Base-by-base conservation (phyloP, 2,329 filamentous ascomycete species). In the Colletotrichum sp. region DNA sequence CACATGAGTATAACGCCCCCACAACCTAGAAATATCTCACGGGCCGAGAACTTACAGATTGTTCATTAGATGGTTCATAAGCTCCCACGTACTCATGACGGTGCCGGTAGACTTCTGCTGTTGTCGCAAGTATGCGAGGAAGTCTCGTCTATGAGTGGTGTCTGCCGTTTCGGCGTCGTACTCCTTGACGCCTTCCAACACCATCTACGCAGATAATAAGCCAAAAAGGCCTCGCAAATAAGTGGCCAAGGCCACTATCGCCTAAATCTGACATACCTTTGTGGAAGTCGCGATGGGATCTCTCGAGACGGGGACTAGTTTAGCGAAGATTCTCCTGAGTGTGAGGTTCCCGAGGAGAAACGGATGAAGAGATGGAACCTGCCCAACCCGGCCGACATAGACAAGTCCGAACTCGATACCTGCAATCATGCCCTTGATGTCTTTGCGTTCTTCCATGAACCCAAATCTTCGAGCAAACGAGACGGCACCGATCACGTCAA, bases 1-100 rank as follows among this genome's bases (percentile, higher is more conserved):
- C 18, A 2, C 6, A 5, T 26, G 3, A 59, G 24, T 7, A 12
- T 1, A 48, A 48, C 9, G 9, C 24, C 13, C 6, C 16, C 16
- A 12, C 24, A 0, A 18, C 22, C 8, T 1, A 6, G 6, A 16
- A 26, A 4, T 9, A n/a, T 16, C 4, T 59, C 13, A 0, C 1
- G 24, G 0, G 55, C 18, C 24, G 3, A 24, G 16, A 24, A 59
- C 55, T 24, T 59, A 26, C 26, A 28, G 22, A 59, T 24, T 59
- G 4, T 24, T 59, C 26, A 59, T 59, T 2, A 28, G 2, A 6
- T 59, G 55, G 9, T 59, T 59, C 55, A 59, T 59, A 16, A 59
- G 24, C 24, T 24, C 16, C 44, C 44, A 48, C 6, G 44, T 48
- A 22, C 44, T 48, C 44, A 48, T 48, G 10, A 22, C 2, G 18